phyloP scores from a whole-genome alignment of 257 asterid genomes.

The Primulina huaijiensis region DNA sequence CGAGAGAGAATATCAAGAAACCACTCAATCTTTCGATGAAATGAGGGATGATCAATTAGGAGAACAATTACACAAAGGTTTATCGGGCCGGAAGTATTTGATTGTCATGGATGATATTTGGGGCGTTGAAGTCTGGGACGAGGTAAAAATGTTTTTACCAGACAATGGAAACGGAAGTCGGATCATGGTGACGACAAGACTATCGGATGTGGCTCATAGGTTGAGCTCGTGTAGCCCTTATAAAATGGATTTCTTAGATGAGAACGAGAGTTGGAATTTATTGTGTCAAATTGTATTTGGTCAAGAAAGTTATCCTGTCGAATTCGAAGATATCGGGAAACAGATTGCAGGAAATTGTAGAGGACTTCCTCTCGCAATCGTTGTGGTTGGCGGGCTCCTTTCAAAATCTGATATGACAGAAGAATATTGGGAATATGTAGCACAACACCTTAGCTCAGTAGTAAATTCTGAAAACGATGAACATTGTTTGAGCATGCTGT shows the following conservation, averaged over 20 bases:
- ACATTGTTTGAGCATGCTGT: not conserved
- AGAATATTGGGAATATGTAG: not conserved
- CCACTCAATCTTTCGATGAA: too few species aligned
- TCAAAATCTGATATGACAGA: not conserved
- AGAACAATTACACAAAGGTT: not conserved
- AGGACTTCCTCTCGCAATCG: not conserved
- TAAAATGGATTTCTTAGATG: not conserved
- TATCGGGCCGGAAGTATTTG: not conserved
- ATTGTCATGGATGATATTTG: not conserved
- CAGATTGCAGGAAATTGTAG: not conserved
- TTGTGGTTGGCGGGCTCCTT: constrained; percentile 11
- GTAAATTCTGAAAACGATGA: not conserved
- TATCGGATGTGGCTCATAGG: not conserved
- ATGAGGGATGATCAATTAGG: not conserved
- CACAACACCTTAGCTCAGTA: not conserved
- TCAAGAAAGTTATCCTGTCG: not conserved
- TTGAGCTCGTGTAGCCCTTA: not conserved
- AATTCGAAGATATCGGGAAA: not conserved
- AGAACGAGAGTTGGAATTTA: not conserved
- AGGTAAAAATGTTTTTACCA: not conserved
- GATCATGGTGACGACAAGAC: constrained; percentile 7
- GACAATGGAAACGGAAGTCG: not conserved
- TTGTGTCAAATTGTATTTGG: not conserved
- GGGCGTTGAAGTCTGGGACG: not conserved
- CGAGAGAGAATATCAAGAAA: too few species aligned